phyloP scores from a whole-genome alignment of 2,329 filamentous ascomycete species.

The Furcasterigmium sp. region DNA sequence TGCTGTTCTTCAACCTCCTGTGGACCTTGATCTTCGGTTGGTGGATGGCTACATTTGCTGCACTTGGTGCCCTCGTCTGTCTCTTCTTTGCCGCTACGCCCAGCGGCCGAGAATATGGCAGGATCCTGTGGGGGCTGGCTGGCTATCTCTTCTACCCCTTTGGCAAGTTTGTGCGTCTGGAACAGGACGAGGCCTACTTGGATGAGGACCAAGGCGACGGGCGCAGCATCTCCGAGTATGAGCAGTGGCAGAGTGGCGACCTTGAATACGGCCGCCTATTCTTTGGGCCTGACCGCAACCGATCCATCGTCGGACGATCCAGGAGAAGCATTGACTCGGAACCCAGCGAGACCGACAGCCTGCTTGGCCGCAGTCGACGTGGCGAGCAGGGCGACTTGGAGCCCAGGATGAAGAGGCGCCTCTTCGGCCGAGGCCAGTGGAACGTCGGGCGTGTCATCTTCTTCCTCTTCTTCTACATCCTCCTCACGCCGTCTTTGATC shows the following conservation, averaged over 20 bases:
- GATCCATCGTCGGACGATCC: slow-evolving; percentile 80
- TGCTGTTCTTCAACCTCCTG: slow-evolving; percentile 80
- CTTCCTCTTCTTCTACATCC: slow-evolving; percentile 91
- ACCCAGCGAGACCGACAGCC: slow-evolving; percentile 80
- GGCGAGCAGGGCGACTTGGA: slow-evolving; percentile 39
- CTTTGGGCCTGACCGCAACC: slow-evolving; percentile 76
- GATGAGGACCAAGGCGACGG: slow-evolving; percentile 95
- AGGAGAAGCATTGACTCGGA: slow-evolving; percentile 84
- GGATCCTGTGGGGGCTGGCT: slow-evolving; percentile 76
- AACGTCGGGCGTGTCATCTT: slow-evolving; percentile 91
- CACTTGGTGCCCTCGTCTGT: slow-evolving; percentile 70
- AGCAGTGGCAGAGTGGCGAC: slow-evolving; percentile 97
- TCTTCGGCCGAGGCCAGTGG: slow-evolving; percentile 96
- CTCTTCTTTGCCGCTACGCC: slow-evolving; percentile 73
- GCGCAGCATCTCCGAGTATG: slow-evolving; percentile 95
- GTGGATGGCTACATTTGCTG: slow-evolving; percentile 82
- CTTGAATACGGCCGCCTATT: slow-evolving; percentile 93
- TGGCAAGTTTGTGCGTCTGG: slow-evolving; percentile 88
- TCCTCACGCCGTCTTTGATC: slow-evolving; percentile 82
- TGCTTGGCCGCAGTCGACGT: slow-evolving; percentile 61
- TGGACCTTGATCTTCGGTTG: slow-evolving; percentile 94
- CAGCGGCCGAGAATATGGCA: slow-evolving; percentile 81
- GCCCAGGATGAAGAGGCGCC: slow-evolving; percentile 63
- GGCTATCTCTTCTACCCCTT: slow-evolving; percentile 93
- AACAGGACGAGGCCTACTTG: slow-evolving; percentile 89